Conservation (phyloP, 1,284 basidiomycete species). For the Acaromyces ingoldii region DNA sequence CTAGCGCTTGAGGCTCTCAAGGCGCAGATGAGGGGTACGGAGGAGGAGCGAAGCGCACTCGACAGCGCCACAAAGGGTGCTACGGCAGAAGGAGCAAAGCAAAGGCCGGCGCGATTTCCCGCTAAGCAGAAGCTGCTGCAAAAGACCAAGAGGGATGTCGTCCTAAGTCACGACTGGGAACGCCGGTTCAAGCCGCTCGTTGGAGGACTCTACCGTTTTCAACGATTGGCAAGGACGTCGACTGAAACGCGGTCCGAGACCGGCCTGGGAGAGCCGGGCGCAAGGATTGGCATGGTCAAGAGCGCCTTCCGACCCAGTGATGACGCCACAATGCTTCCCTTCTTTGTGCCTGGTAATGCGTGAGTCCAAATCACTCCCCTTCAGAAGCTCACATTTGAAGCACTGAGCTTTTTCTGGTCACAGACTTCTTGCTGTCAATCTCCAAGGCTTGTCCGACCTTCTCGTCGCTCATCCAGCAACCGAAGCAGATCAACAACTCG, state of each 20-base stretch:
- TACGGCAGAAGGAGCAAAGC: neutral
- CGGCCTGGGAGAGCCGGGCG: constrained; percentile 33
- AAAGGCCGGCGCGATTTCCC: no score
- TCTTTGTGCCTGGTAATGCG: constrained; percentile 33
- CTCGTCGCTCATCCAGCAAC: no score
- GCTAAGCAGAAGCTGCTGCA: neutral
- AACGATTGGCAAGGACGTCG: constrained; percentile 19
- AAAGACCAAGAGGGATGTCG: neutral
- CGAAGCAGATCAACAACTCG: no score
- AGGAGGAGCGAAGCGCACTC: constrained; percentile 25
- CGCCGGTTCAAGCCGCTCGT: constrained; percentile 18
- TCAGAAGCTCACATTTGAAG: no score
- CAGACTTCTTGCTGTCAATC: no score
- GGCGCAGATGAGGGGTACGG: constrained; percentile 21
- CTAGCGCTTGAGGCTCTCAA: constrained; percentile 26
- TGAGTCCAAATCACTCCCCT: constrained; percentile 7
- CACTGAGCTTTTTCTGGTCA: no score
- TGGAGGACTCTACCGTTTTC: constrained; percentile 33
- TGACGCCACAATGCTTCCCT: constrained; percentile 34
- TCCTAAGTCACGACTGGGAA: no score
- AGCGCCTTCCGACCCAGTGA: constrained; percentile 32
- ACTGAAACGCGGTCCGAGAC: constrained; percentile 31
- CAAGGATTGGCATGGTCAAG: constrained; percentile 31
- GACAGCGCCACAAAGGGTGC: constrained; percentile 6
- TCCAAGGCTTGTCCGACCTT: no score